phyloP scores from a whole-genome alignment of 2,329 filamentous ascomycete genomes.

The Chaetoscypha palmicola region DNA sequence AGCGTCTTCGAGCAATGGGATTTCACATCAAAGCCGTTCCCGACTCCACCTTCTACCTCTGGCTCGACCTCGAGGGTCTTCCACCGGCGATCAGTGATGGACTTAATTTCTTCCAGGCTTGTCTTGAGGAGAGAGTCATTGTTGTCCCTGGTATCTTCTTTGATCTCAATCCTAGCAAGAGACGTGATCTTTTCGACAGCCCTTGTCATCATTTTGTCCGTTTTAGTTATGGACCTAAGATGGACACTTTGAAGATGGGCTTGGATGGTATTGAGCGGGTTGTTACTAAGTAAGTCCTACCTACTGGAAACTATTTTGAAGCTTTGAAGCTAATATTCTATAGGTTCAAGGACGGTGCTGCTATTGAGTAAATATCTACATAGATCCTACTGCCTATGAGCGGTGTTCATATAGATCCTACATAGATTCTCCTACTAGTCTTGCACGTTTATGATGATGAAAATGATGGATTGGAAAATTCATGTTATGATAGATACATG shows the following conservation, averaged over 20 bases:
- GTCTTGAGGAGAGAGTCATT: constrained; percentile 88
- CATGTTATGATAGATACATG: too few species aligned
- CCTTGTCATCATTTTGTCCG: constrained; percentile 91
- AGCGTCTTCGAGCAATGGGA: constrained; percentile 74
- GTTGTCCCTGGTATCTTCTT: constrained; percentile 98
- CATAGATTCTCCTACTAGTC: neutral
- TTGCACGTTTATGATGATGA: too few species aligned
- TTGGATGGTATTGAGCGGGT: constrained; percentile 81
- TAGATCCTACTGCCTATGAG: too few species aligned
- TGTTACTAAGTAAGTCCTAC: constrained; percentile 52
- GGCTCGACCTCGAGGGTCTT: constrained; percentile 61
- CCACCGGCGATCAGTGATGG: constrained; percentile 84
- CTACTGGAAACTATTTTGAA: constrained; percentile 6
- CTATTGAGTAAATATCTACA: neutral
- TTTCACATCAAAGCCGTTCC: constrained; percentile 80
- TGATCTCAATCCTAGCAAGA: constrained; percentile 83
- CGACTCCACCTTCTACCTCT: constrained; percentile 92
- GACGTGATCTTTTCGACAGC: constrained; percentile 86
- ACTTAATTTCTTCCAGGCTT: constrained; percentile 93
- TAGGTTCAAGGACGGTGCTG: constrained; percentile 2
- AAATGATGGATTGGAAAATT: too few species aligned
- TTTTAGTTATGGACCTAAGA: constrained; percentile 75
- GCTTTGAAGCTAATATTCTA: neutral
- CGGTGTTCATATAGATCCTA: too few species aligned
- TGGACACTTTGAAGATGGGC: constrained; percentile 71